phyloP scores from a whole-genome alignment of 495 filamentous ascomycete species.

The Daldinia childiae region DNA sequence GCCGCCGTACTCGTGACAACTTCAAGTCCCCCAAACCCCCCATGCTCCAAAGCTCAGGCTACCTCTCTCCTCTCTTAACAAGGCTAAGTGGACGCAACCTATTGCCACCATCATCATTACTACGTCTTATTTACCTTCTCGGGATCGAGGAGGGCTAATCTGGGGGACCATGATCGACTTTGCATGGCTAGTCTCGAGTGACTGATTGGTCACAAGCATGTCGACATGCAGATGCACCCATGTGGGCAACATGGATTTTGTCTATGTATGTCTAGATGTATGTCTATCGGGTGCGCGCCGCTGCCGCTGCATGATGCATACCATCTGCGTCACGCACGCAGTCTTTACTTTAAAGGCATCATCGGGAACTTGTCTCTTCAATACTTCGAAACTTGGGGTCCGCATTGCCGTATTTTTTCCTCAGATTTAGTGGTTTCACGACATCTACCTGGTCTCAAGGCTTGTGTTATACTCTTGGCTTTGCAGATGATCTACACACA shows the following conservation, averaged over 20 bases:
- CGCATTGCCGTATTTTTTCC: neutral
- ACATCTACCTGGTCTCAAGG: constrained; percentile 7
- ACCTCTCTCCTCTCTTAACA: constrained; percentile 6
- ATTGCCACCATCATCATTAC: neutral
- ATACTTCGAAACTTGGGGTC: constrained; percentile 4
- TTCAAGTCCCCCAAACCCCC: too few species aligned
- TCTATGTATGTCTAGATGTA: constrained; percentile 21
- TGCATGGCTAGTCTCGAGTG: constrained; percentile 31
- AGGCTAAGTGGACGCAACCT: neutral
- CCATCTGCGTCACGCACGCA: constrained; percentile 47
- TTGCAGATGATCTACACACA: constrained; percentile 22
- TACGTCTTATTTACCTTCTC: constrained; percentile 9
- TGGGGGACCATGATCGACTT: constrained; percentile 34
- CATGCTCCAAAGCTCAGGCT: neutral
- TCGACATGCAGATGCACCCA: constrained; percentile 33
- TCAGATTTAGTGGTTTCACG: constrained; percentile 20
- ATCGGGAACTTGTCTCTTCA: constrained; percentile 10
- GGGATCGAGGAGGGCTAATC: constrained; percentile 1
- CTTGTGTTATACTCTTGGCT: neutral
- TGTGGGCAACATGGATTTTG: constrained; percentile 40
- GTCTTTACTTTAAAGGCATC: constrained; percentile 10
- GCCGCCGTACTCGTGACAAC: constrained; percentile 27
- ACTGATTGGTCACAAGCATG: constrained; percentile 40
- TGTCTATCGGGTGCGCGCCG: constrained; percentile 44
- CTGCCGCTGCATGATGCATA: constrained; percentile 50